Percentiles rank a stretch among this genome's conserved stretches.
Evolutionary conservation across 805 yeast species (phyloP).

Genomic region (Yarrowia bubula): DNA sequence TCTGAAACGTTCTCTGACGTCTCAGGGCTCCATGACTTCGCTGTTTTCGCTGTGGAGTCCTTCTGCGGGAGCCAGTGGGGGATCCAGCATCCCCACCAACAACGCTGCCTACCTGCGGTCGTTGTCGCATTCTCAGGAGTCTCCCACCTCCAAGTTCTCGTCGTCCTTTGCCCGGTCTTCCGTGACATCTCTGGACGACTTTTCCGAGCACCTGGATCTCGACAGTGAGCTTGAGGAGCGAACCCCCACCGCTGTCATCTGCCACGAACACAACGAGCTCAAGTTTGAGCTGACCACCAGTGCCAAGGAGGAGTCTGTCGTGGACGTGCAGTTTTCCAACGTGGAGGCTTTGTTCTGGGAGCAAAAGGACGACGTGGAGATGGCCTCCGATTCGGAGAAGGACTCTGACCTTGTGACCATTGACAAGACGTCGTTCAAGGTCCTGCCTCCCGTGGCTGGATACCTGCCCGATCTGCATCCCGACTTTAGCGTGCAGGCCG

Average conservation of each 20-base stretch:
- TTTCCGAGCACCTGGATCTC: conserved; percentile 13
- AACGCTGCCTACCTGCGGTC: conserved; percentile 7
- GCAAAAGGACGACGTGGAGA: neutral
- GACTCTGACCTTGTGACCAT: neutral
- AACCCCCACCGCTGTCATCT: conserved; percentile 13
- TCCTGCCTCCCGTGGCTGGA: conserved; percentile 34
- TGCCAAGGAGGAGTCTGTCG: neutral
- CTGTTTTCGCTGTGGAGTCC: conserved; percentile 22
- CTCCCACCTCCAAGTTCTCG: conserved; percentile 17
- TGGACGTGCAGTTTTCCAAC: conserved; percentile 3
- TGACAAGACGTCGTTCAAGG: conserved; percentile 23
- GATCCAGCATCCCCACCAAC: neutral
- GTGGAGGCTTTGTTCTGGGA: conserved; percentile 21
- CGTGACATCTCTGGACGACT: conserved; percentile 18
- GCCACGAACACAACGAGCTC: neutral
- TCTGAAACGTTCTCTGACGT: conserved; percentile 10
- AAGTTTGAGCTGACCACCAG: neutral
- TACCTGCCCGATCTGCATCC: conserved; percentile 35
- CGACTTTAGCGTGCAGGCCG: conserved; percentile 34
- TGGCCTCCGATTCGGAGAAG: neutral
- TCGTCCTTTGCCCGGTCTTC: conserved; percentile 24
- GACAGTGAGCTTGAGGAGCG: conserved; percentile 16
- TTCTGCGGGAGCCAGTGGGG: neutral
- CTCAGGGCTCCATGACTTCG: conserved; percentile 20
- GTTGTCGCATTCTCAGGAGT: conserved; percentile 15